Percentiles rank a stretch among this genome's conserved stretches.
phyloP scores from a whole-genome alignment of 192 early-diverging fungal species.

The Spinellus fusiger region DNA sequence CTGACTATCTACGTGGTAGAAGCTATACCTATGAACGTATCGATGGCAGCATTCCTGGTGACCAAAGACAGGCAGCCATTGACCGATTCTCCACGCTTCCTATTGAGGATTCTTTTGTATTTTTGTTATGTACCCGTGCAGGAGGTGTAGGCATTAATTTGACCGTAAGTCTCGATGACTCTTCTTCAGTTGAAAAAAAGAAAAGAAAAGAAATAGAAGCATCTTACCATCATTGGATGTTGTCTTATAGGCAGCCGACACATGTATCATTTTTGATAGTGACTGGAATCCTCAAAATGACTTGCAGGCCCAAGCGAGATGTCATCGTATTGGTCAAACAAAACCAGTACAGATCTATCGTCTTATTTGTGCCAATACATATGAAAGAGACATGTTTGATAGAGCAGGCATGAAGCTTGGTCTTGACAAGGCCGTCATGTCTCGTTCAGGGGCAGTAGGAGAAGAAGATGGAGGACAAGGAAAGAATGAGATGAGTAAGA shows the following conservation, averaged over 20 bases:
- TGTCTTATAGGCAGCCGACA: conserved; percentile 64
- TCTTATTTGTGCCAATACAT: conserved; percentile 75
- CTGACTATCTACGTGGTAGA: conserved; percentile 73
- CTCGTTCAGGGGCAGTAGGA: conserved; percentile 41
- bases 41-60: conserved; percentile 73
- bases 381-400: conserved; percentile 89
- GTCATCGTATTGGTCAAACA: conserved; percentile 86
- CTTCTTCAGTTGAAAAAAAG: background rate
- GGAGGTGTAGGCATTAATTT: conserved; percentile 88
- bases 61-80: conserved; percentile 78
- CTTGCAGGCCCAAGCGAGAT: conserved; percentile 76
- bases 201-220: background rate
- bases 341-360: conserved; percentile 75
- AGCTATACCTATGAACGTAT: conserved; percentile 74
- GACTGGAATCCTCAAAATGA: conserved; percentile 94
- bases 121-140: conserved; percentile 79
- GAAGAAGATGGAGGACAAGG: conserved; percentile 41
- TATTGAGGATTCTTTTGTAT: conserved; percentile 73
- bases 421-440: conserved; percentile 72
- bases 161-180: conserved; percentile 33
- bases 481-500: conserved; percentile 56
- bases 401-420: conserved; percentile 83
- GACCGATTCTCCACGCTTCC: conserved; percentile 70
- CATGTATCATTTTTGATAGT: conserved; percentile 80
- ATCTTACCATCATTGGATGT: background rate